Percentiles rank a stretch among this genome's conserved stretches.
Evolutionary conservation across 108 stramenopile genomes (phyloP).

Genomic region (Aurantiochytrium sp.): DNA sequence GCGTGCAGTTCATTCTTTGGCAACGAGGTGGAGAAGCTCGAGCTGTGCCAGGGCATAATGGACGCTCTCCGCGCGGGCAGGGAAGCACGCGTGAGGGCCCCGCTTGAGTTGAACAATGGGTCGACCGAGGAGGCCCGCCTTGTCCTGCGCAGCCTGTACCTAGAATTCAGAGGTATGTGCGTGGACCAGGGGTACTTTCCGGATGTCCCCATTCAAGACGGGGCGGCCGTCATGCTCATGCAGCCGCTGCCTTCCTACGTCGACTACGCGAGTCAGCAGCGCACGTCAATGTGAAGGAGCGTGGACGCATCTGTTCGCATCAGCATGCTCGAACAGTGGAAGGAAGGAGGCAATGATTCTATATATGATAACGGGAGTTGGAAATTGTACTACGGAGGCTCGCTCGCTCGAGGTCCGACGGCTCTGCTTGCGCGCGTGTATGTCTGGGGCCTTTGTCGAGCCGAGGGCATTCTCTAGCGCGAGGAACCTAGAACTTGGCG

Average conservation of each 20-base stretch:
- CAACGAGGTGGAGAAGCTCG: not conserved
- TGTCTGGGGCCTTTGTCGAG: too few relatives aligned
- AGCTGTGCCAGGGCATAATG: slow-evolving; percentile 5
- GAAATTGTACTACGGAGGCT: too few relatives aligned
- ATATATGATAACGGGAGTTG: too few relatives aligned
- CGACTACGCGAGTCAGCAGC: not conserved
- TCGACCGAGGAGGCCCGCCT: not conserved
- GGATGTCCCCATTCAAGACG: not conserved
- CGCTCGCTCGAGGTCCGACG: too few relatives aligned
- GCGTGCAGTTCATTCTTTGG: not conserved
- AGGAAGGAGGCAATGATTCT: too few relatives aligned
- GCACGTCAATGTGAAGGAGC: too few relatives aligned
- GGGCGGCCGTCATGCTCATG: not conserved
- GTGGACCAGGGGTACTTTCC: slow-evolving; percentile 15
- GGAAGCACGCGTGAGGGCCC: not conserved
- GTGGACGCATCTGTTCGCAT: too few relatives aligned
- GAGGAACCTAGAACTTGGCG: too few relatives aligned
- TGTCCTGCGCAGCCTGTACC: slow-evolving; percentile 7
- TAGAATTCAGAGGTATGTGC: not conserved
- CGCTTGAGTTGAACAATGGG: not conserved
- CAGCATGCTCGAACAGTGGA: too few relatives aligned
- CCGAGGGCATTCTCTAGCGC: too few relatives aligned
- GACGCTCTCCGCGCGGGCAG: not conserved
- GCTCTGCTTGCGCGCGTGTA: too few relatives aligned
- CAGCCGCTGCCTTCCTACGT: not conserved